These are phyloP conservation scores for Mycogone perniciosa DNA, from an alignment of 2,329 filamentous ascomycete genomes.

Conservation along the genomic window DNA sequence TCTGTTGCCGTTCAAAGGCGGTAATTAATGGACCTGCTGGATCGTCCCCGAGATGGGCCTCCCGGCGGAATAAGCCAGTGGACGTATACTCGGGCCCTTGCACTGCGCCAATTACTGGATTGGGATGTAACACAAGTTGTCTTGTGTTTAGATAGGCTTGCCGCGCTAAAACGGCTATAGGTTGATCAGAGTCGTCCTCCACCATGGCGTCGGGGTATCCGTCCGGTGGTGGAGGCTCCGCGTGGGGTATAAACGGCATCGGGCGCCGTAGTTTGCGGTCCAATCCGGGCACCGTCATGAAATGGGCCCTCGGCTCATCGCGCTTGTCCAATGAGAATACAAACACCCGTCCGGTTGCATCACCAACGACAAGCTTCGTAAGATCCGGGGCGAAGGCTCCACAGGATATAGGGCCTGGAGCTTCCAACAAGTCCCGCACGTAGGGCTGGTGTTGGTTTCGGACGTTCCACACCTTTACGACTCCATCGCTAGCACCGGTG, in stretches of 20 bases:
- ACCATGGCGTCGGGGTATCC: slow-evolving; percentile 16
- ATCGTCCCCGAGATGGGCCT: slow-evolving; percentile 43
- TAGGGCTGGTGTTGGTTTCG: slow-evolving; percentile 38
- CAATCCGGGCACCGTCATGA: slow-evolving; percentile 31
- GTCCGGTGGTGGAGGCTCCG: slow-evolving; percentile 39
- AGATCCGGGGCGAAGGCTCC: slow-evolving; percentile 54
- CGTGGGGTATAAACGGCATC: slow-evolving; percentile 43
- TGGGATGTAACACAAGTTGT: slow-evolving; percentile 36
- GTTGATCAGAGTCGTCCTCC: slow-evolving; percentile 6
- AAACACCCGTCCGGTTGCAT: slow-evolving; percentile 55
- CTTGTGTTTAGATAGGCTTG: slow-evolving; percentile 29
- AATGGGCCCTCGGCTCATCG: slow-evolving; percentile 29
- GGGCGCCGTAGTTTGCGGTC: slow-evolving; percentile 37
- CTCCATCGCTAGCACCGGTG: slow-evolving; percentile 57
- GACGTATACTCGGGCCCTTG: slow-evolving; percentile 48
- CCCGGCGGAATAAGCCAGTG: slow-evolving; percentile 40
- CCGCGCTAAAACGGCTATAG: slow-evolving; percentile 21
- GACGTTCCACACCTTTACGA: slow-evolving; percentile 58
- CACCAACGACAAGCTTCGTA: slow-evolving; percentile 51
- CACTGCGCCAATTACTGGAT: slow-evolving; percentile 47
- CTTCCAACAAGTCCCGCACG: slow-evolving; percentile 48
- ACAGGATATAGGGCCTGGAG: slow-evolving; percentile 49
- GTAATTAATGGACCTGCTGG: slow-evolving; percentile 38
- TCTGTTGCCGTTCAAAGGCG: slow-evolving; percentile 38
- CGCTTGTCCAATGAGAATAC: slow-evolving; percentile 45